phyloP scores from a whole-genome alignment of 2,329 filamentous ascomycete species.

The Colletotrichum brevisporum region DNA sequence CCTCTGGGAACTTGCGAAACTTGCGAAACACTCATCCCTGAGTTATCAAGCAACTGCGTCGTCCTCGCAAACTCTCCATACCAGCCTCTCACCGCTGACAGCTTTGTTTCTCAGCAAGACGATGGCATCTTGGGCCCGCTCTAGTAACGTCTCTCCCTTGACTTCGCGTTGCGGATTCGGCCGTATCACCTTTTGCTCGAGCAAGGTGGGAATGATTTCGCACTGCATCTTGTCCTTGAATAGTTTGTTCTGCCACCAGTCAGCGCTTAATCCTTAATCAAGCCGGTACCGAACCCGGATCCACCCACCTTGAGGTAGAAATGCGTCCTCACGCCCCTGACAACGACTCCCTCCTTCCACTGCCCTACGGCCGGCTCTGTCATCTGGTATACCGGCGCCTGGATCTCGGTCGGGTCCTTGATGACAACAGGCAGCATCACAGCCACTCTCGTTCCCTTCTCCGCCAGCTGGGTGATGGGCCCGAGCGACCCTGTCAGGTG shows the following conservation, averaged over 20 bases:
- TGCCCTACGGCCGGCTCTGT: constrained; percentile 56
- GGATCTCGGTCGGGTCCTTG: constrained; percentile 62
- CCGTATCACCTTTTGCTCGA: constrained; percentile 54
- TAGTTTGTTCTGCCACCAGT: constrained; percentile 62
- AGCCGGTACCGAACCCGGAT: not conserved
- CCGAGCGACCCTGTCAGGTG: constrained; percentile 60
- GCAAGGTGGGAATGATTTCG: constrained; percentile 66
- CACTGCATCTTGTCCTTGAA: constrained; percentile 68
- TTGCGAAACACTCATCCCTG: no score
- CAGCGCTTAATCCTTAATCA: not conserved
- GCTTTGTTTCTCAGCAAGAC: constrained; percentile 52
- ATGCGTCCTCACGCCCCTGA: constrained; percentile 69
- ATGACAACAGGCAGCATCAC: constrained; percentile 73
- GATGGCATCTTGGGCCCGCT: constrained; percentile 56
- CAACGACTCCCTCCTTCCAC: constrained; percentile 68
- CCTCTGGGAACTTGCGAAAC: no score
- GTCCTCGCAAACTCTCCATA: constrained; percentile 50
- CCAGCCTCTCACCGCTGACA: constrained; percentile 57
- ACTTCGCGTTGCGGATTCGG: constrained; percentile 59
- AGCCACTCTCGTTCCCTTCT: constrained; percentile 65
- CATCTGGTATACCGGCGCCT: constrained; percentile 68
- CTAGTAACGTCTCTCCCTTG: constrained; percentile 55
- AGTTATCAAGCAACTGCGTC: not conserved
- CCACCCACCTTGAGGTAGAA: constrained; percentile 63
- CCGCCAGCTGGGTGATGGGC: constrained; percentile 65